Conservation (phyloP, 805 yeast genomes). For the Yarrowia hollandica region DNA sequence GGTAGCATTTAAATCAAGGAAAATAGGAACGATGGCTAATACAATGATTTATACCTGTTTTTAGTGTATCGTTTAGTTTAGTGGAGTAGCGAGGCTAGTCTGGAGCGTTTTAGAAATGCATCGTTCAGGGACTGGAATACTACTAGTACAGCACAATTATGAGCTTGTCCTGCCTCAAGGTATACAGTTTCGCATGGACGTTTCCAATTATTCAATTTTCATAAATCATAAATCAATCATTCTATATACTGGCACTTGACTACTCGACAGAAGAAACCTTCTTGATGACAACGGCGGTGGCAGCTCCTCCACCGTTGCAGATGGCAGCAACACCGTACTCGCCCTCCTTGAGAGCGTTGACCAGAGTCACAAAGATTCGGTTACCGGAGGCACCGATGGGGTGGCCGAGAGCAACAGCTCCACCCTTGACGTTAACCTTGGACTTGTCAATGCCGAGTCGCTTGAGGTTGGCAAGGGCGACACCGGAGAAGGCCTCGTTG, state of each 20-base stretch:
- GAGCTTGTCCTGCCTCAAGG: no score
- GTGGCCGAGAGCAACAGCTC: slow-evolving; percentile 94
- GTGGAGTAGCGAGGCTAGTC: no score
- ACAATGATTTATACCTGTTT: no score
- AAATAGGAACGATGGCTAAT: no score
- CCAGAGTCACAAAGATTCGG: slow-evolving; percentile 65
- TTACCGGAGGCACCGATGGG: slow-evolving; percentile 98
- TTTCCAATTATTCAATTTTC: no score
- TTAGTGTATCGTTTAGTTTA: no score
- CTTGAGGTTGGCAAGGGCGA: slow-evolving; percentile 81
- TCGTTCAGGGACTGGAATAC: no score
- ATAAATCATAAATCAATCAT: slow-evolving; percentile 1
- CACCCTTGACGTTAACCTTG: slow-evolving; percentile 87
- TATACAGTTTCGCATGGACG: no score
- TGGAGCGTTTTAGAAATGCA: no score
- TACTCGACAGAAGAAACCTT: slow-evolving; percentile 39
- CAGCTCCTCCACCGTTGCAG: slow-evolving; percentile 99
- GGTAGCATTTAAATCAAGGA: no score
- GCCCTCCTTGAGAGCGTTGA: slow-evolving; percentile 56
- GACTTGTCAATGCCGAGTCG: slow-evolving; percentile 61
- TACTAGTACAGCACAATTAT: no score
- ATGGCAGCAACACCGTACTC: slow-evolving; percentile 90
- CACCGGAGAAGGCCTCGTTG: slow-evolving; percentile 96
- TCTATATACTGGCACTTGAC: background rate
- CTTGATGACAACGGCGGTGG: slow-evolving; percentile 85